Base-by-base conservation (phyloP, 768 basidiomycete species). In the Xerocomus potaroensis region DNA sequence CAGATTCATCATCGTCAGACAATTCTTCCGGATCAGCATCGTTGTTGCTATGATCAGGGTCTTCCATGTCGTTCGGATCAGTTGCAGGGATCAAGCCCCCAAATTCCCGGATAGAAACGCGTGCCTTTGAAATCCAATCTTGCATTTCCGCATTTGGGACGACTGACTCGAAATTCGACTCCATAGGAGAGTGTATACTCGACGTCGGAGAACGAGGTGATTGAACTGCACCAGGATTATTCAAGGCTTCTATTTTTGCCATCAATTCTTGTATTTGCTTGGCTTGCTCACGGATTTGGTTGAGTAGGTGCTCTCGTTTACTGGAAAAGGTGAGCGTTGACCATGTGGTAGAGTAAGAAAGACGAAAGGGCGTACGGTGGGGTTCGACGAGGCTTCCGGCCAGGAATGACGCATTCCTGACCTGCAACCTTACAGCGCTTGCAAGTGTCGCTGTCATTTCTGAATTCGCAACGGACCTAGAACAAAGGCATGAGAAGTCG, bases 241-340 rank as follows among this genome's bases (percentile, higher is more conserved):
- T 72, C 16, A 69, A 61, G 21, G 62, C 58, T 47, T 87, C 85
- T 16, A 89, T 75, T 60, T 85, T 75, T 0, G 72, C 69, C 82
- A 88, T 87, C 38, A 89, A 70, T 22, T 78, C 75, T 61, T 81
- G 75, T 33, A 89, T 91, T 65, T 84, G 77, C 8, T 77, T 70
- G 10, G 85, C 85, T 56, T 90, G 87, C 32, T 81, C 75, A 33
- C 80, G 80, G 49, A 91, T 90, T 64, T 88, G 75, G 48, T 77
- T 81, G 44, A 90, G 72, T n/a, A 91, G 73, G 55, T 83, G 73
- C 58, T 90, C 88, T 12, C 88, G 84, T 74, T 89, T 89, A 32
- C 87, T 91, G 49, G 19, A 35, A 29, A 30, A 47, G 22, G 16
- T 19, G 14, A 18, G 16, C 3, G 30, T 58, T 33, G 47, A 48